Base-by-base conservation (phyloP, 768 basidiomycete genomes). In the Agrocybe praecox region DNA sequence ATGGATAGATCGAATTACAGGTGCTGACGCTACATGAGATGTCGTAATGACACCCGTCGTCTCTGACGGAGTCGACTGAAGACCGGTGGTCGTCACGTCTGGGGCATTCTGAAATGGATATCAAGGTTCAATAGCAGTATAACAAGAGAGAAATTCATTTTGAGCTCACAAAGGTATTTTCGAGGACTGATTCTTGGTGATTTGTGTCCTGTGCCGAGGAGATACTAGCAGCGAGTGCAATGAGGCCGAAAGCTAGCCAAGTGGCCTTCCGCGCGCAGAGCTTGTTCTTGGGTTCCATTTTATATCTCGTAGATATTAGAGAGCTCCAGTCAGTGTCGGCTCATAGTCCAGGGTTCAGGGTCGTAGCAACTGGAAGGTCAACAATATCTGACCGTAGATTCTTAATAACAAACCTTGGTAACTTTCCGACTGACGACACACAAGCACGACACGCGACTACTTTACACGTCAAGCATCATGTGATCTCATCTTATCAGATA, bases 231-330 rank as follows among this genome's bases (percentile, higher is more conserved):
- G 80, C 71, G 21, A 86, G 67, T 53, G 80, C 80, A 61, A 85
- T 72, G 60, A 87, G 75, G 55, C 81, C 82, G 70, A 86, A 84
- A 48, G 83, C 83, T 45, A 87, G 68, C 85, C 86, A 87, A 46
- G 78, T 73, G 46, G 81, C 81, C 64, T 80, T 82, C 62, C 76
- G 67, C 53, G 74, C 68, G 60, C 66, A 73, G 49, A 69, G 61
- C 60, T 70, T 72, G 56, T 64, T 67, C 62, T 65, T 66, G 43
- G 61, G 52, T 52, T 65, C 57, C 71, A 72, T 72, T 61, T 58
- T 42, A 40, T 51, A 46, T 33, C 46, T 29, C 23, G 34, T 52
- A 32, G 51, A 57, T 43, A 22, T 18, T 33, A 21, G 22, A 56
- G 48, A 61, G 44, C 21, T 36, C 52, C 22, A 53, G 59, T 59